Percentiles rank a stretch among this genome's conserved stretches.
Evolutionary conservation across 2,329 filamentous ascomycete species (phyloP).

Genomic region (Ophiostoma populinum): DNA sequence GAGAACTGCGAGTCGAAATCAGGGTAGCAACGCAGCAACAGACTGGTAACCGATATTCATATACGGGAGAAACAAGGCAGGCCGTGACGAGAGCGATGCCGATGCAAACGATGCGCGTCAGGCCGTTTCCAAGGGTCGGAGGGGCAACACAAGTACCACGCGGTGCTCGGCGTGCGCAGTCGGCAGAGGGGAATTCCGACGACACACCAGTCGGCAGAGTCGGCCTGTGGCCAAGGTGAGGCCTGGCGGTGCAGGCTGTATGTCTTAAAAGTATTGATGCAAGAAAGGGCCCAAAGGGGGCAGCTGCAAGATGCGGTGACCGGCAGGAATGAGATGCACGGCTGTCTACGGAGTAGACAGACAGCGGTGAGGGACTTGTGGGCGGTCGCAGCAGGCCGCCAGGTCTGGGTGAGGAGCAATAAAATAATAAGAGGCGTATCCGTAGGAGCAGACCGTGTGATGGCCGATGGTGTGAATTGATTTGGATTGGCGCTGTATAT

Average conservation of each 20-base stretch:
- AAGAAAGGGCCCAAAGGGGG: background rate
- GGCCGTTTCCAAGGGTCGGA: too few species aligned
- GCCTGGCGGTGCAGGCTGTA: background rate
- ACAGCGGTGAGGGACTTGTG: constrained; percentile 5
- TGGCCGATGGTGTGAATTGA: too few species aligned
- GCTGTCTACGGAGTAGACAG: constrained; percentile 1
- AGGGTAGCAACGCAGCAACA: too few species aligned
- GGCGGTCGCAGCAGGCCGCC: background rate
- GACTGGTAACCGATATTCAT: too few species aligned
- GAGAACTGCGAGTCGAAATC: too few species aligned
- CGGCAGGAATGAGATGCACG: constrained; percentile 1
- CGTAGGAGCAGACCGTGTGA: too few species aligned
- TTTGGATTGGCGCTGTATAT: too few species aligned
- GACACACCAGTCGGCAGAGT: background rate
- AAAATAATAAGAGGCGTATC: too few species aligned
- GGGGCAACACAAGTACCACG: background rate
- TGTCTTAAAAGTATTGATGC: background rate
- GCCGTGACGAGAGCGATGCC: background rate
- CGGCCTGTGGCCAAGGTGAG: background rate
- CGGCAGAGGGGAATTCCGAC: background rate
- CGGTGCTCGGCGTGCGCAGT: too few species aligned
- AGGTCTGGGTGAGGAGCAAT: too few species aligned
- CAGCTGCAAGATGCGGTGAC: constrained; percentile 7
- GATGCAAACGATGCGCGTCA: background rate
- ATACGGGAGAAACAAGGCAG: background rate